phyloP scores from a whole-genome alignment of 148 eudicot genomes.

The Polygonum aviculare region DNA sequence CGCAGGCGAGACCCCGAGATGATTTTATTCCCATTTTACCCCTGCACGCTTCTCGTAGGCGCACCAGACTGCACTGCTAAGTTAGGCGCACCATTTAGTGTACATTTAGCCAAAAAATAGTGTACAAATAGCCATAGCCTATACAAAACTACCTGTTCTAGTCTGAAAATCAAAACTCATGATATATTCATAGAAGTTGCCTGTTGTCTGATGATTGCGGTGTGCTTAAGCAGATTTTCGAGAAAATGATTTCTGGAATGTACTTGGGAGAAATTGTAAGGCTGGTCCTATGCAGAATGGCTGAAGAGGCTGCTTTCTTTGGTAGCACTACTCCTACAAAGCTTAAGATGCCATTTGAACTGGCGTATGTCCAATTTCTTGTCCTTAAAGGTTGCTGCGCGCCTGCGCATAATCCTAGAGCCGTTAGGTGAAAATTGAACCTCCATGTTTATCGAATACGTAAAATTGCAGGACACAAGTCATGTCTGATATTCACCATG shows the following conservation, averaged over 20 bases:
- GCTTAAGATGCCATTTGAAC: slow-evolving; percentile 26
- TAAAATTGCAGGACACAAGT: slow-evolving; percentile 45
- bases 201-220: neutral
- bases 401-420: too few species aligned
- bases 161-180: neutral
- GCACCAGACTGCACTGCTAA: too few species aligned
- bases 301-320: slow-evolving; percentile 47
- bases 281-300: slow-evolving; percentile 35
- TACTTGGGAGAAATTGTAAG: slow-evolving; percentile 55
- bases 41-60: too few species aligned
- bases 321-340: slow-evolving; percentile 38
- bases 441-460: neutral
- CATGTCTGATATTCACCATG: slow-evolving; percentile 71
- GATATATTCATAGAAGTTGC: neutral
- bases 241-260: slow-evolving; percentile 55
- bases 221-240: slow-evolving; percentile 32
- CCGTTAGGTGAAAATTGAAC: too few species aligned
- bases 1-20: too few species aligned
- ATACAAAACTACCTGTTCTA: neutral
- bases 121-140: too few species aligned
- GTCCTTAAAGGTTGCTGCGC: neutral
- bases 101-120: too few species aligned
- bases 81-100: too few species aligned
- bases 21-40: too few species aligned
- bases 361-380: slow-evolving; percentile 31